These are phyloP conservation scores for Naganishia randhawae DNA, from an alignment of 768 basidiomycete species.

Conservation along the genomic window DNA sequence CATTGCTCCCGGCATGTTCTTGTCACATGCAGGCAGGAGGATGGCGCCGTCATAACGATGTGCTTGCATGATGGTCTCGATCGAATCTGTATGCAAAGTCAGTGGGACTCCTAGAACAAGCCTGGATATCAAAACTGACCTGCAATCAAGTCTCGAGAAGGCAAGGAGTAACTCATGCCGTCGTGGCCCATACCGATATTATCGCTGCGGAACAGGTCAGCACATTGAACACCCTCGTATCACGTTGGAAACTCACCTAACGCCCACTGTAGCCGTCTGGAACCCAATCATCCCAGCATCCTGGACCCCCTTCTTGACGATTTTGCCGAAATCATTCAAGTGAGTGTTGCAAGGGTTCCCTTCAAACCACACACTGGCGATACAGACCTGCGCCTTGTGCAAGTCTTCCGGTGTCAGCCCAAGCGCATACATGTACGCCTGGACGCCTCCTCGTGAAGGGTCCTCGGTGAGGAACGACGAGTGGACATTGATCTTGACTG, in stretches of 20 bases:
- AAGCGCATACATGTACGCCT: slow-evolving; percentile 29
- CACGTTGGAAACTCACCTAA: slow-evolving; percentile 58
- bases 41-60: slow-evolving; percentile 76
- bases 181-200: slow-evolving; percentile 87
- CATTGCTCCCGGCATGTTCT: slow-evolving; percentile 69
- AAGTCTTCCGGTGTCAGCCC: slow-evolving; percentile 51
- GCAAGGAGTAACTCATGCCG: slow-evolving; percentile 65
- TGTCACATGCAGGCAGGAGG: slow-evolving; percentile 63
- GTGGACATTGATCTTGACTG: slow-evolving; percentile 11
- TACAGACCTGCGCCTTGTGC: slow-evolving; percentile 82
- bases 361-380: slow-evolving; percentile 89
- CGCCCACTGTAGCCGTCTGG: slow-evolving; percentile 79
- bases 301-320: slow-evolving; percentile 76
- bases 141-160: slow-evolving; percentile 82
- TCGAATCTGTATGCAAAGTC: slow-evolving; percentile 9
- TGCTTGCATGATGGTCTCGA: slow-evolving; percentile 55
- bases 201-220: slow-evolving; percentile 55
- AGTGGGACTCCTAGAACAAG: neutral
- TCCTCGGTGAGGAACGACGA: slow-evolving; percentile 25
- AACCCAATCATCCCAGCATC: slow-evolving; percentile 71
- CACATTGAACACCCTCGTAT: slow-evolving; percentile 9
- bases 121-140: slow-evolving; percentile 55
- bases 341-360: slow-evolving; percentile 85
- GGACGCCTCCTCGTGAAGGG: slow-evolving; percentile 18
- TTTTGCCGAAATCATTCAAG: slow-evolving; percentile 71